Conservation (phyloP, 2,329 filamentous ascomycete species). For the Xylaria sp. region DNA sequence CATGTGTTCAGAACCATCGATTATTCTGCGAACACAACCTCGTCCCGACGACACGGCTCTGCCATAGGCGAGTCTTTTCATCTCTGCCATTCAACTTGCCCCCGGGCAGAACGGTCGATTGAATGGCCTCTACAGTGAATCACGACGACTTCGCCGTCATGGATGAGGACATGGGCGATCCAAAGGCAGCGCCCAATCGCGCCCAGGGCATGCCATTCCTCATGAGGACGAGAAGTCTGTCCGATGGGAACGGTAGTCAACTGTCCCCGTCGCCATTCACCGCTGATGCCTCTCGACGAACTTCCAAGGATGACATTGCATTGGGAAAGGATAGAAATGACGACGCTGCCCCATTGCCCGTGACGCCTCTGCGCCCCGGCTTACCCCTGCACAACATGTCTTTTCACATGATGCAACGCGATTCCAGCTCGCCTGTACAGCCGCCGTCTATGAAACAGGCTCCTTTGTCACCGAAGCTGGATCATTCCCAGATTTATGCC, state of each 20-base stretch:
- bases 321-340: slow-evolving; percentile 37
- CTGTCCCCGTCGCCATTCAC: slow-evolving; percentile 56
- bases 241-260: slow-evolving; percentile 56
- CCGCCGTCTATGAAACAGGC: slow-evolving; percentile 48
- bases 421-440: slow-evolving; percentile 30
- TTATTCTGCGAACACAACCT: neutral
- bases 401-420: slow-evolving; percentile 61
- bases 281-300: slow-evolving; percentile 47
- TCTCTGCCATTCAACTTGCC: neutral
- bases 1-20: neutral
- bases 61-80: too few relatives aligned
- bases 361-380: slow-evolving; percentile 66
- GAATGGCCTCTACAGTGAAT: slow-evolving; percentile 22
- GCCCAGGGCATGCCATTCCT: slow-evolving; percentile 35
- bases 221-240: slow-evolving; percentile 57
- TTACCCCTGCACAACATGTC: slow-evolving; percentile 60
- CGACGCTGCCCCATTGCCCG: slow-evolving; percentile 40
- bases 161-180: slow-evolving; percentile 26
- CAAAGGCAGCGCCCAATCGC: slow-evolving; percentile 8
- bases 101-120: neutral
- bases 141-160: slow-evolving; percentile 29
- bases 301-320: slow-evolving; percentile 63
- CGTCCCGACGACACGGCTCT: neutral
- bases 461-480: slow-evolving; percentile 80
- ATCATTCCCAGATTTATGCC: slow-evolving; percentile 77